Base-by-base conservation (phyloP, 23 red algal species). In the Gracilaria domingensis region DNA sequence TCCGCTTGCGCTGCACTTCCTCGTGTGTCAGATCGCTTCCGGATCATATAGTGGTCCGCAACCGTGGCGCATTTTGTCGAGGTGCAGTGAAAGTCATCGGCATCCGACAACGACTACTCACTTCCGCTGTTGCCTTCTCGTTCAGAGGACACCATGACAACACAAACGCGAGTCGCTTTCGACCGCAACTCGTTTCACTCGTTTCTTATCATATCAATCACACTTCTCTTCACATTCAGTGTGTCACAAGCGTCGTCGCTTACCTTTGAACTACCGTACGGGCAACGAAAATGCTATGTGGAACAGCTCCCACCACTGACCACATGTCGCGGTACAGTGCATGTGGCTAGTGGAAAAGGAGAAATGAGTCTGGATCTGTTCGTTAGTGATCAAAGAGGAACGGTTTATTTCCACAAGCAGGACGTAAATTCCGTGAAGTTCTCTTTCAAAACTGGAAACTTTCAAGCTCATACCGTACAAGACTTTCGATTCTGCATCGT, bases 311-410 rank as follows among this genome's bases (percentile, higher is more conserved):
- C 92, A 20, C 92, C 92, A 12, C 4, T 35, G 28, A 57, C 74
- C 18, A 28, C 29, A 18, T 70, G 64, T 29, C 81, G 71, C 29
- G 92, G 92, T 18, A 87, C 75, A 35, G 57, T 94, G 14, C 92
- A 83, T 73, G 92, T 94, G 18, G 71, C 92, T 14, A 75, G 64
- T n/a, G 92, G 92, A 35, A 29, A 44, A 23, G 92, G 92, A 8
- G 92, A 94, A 28, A 94, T 94, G 92, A 70, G 81, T 21, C 49
- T 94, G 51, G 92, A 94, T 69, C 83, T 94, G 18, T 94, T 94
- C 55, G 92, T 94, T 11, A 67, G 79, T 23, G 84, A 94, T 73
- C 37, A 48, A 16, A 48, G 77, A 50, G 92, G 92, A 39, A 80
- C 57, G 2, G 83, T 94, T 4, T 66, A 82, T 5, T 94, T 82